Conservation (phyloP, 179 eudicot species). For the Drosera spatulata region DNA sequence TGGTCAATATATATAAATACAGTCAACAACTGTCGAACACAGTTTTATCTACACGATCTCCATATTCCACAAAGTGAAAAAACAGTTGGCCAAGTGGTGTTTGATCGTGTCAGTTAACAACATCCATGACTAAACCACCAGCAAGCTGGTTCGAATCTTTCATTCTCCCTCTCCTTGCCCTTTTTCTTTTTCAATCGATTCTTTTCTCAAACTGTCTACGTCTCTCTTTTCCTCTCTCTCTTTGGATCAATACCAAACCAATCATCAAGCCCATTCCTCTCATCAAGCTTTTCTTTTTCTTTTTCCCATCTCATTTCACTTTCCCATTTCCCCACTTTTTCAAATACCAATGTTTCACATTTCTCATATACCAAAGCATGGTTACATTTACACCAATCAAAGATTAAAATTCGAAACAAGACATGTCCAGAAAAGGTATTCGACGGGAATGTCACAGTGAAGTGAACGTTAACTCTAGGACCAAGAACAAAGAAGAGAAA, state of each 20-base stretch:
- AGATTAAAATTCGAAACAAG: not conserved
- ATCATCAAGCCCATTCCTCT: not conserved
- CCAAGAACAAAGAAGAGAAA: not conserved
- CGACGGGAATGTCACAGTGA: not conserved
- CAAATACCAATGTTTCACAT: not conserved
- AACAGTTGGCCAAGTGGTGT: too few relatives aligned
- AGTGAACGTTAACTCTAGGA: not conserved
- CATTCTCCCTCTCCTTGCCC: not conserved
- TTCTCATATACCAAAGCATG: not conserved
- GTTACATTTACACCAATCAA: not conserved
- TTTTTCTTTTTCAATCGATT: not conserved
- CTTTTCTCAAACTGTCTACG: not conserved
- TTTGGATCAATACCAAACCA: not conserved
- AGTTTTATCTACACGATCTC: too few relatives aligned
- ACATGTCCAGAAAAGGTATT: not conserved
- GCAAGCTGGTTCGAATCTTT: not conserved
- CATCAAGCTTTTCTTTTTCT: not conserved
- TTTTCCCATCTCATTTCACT: too few relatives aligned
- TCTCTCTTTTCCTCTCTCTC: not conserved
- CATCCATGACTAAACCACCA: too few relatives aligned
- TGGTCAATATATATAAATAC: too few relatives aligned
- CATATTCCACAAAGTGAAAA: too few relatives aligned
- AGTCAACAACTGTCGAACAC: too few relatives aligned
- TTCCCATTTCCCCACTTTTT: not conserved
- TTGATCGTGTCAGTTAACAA: too few relatives aligned